Conservation (phyloP, 768 basidiomycete genomes). For the Boletus tylopilopsis region DNA sequence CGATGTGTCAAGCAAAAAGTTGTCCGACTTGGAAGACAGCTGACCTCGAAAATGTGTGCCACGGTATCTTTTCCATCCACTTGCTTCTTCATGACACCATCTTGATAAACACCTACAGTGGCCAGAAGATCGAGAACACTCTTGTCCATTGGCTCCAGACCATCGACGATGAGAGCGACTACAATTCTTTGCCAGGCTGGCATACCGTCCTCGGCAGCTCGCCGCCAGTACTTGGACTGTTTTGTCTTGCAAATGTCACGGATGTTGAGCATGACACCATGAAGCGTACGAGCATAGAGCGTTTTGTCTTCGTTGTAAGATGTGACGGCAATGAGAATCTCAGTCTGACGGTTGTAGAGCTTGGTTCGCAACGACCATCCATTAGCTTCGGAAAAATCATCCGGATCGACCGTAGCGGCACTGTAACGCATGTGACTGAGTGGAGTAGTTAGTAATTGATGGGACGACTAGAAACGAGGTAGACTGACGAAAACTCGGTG, state of each 20-base stretch:
- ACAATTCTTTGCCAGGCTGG: constrained; percentile 91
- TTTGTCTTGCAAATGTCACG: constrained; percentile 97
- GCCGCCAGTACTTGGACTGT: constrained; percentile 88
- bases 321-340: constrained; percentile 91
- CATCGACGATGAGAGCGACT: constrained; percentile 88
- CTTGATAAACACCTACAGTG: constrained; percentile 90
- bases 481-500: constrained; percentile 86
- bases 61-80: constrained; percentile 85
- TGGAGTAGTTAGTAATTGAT: neutral
- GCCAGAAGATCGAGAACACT: constrained; percentile 85
- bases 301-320: constrained; percentile 93
- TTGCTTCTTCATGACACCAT: constrained; percentile 93
- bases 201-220: constrained; percentile 75
- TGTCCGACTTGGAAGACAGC: constrained; percentile 7
- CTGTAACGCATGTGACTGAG: constrained; percentile 86
- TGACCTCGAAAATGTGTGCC: constrained; percentile 93
- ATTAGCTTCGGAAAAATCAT: constrained; percentile 74
- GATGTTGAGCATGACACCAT: constrained; percentile 97
- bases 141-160: constrained; percentile 95
- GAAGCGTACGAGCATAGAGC: constrained; percentile 86
- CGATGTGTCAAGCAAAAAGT: constrained; percentile 3
- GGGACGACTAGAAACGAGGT: neutral
- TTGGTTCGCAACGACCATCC: constrained; percentile 86
- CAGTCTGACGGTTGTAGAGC: constrained; percentile 85
- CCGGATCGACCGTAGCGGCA: constrained; percentile 88